phyloP scores from a whole-genome alignment of 768 basidiomycete species.

The Rhodotorula babjevae region DNA sequence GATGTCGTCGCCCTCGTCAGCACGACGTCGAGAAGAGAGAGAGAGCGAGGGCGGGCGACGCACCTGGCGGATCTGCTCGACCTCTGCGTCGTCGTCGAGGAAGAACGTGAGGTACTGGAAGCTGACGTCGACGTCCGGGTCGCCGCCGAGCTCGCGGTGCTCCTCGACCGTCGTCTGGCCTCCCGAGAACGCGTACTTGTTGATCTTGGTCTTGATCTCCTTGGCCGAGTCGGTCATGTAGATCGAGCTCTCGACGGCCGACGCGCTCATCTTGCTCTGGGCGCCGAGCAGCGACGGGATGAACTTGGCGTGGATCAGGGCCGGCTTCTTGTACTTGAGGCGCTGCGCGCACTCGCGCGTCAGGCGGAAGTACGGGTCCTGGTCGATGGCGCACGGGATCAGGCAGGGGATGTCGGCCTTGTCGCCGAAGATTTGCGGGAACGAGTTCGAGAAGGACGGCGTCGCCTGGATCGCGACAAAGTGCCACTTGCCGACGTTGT shows the following conservation, averaged over 20 bases:
- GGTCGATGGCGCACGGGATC: constrained; percentile 95
- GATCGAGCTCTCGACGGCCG: constrained; percentile 84
- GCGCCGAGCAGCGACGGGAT: constrained; percentile 97
- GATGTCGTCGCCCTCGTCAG: background rate
- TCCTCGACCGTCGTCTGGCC: constrained; percentile 95
- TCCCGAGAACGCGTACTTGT: constrained; percentile 90
- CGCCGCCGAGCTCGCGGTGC: constrained; percentile 77
- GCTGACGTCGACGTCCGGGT: constrained; percentile 89
- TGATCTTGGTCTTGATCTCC: constrained; percentile 97
- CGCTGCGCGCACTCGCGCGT: constrained; percentile 91
- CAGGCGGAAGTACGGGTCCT: constrained; percentile 90
- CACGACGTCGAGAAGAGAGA: background rate
- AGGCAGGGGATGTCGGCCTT: constrained; percentile 77
- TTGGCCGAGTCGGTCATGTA: constrained; percentile 89
- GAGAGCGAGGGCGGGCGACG: constrained; percentile 37
- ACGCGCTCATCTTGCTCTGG: constrained; percentile 99
- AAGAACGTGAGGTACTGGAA: constrained; percentile 96
- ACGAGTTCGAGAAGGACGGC: constrained; percentile 95
- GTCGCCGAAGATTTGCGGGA: constrained; percentile 92
- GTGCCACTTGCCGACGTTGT: constrained; percentile 97
- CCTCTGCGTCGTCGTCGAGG: constrained; percentile 86
- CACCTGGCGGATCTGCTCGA: constrained; percentile 70
- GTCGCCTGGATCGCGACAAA: constrained; percentile 93
- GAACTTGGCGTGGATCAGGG: constrained; percentile 89
- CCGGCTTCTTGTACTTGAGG: constrained; percentile 91